Percentiles rank a stretch among this genome's conserved stretches.
Evolutionary conservation across 441 rosid species (phyloP).

Genomic region (Populus hybrid): DNA sequence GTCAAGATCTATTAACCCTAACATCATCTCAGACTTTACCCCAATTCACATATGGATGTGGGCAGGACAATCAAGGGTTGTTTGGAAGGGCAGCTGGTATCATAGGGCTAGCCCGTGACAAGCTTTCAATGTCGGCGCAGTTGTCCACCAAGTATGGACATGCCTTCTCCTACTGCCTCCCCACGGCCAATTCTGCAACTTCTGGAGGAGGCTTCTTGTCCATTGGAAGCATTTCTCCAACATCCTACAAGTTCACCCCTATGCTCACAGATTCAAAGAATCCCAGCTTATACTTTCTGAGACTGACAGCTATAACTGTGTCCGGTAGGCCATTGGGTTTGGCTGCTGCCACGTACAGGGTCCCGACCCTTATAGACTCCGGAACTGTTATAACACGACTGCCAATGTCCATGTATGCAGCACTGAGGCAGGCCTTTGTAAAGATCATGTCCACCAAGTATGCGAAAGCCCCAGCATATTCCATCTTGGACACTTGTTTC

Average conservation of each 20-base stretch:
- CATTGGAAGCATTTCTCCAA: conserved; percentile 20
- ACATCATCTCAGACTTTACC: conserved; percentile 25
- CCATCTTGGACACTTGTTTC: conserved; percentile 49
- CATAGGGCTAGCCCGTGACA: conserved; percentile 41
- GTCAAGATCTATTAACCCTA: conserved; percentile 36
- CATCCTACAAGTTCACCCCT: conserved; percentile 31
- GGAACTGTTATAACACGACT: conserved; percentile 53
- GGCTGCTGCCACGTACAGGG: conserved; percentile 14
- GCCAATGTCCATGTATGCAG: conserved; percentile 33
- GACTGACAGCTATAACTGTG: conserved; percentile 27
- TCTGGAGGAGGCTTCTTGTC: conserved; percentile 27
- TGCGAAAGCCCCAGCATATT: conserved; percentile 25
- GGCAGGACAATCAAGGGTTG: conserved; percentile 36
- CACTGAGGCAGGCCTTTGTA: conserved; percentile 30
- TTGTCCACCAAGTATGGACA: conserved; percentile 21
- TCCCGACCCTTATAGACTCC: conserved; percentile 49
- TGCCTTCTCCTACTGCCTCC: conserved; percentile 56
- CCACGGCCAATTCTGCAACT: conserved; percentile 21
- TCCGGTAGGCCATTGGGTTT: conserved; percentile 32
- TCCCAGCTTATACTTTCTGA: conserved; percentile 36
- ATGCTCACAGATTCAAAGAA: conserved; percentile 17
- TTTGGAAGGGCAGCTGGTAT: conserved; percentile 45
- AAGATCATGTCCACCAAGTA: conserved; percentile 33
- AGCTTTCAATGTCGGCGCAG: conserved; percentile 36
- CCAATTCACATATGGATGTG: conserved; percentile 42